Base-by-base conservation (phyloP, 768 basidiomycete genomes). In the Podaxis mareebaensis region DNA sequence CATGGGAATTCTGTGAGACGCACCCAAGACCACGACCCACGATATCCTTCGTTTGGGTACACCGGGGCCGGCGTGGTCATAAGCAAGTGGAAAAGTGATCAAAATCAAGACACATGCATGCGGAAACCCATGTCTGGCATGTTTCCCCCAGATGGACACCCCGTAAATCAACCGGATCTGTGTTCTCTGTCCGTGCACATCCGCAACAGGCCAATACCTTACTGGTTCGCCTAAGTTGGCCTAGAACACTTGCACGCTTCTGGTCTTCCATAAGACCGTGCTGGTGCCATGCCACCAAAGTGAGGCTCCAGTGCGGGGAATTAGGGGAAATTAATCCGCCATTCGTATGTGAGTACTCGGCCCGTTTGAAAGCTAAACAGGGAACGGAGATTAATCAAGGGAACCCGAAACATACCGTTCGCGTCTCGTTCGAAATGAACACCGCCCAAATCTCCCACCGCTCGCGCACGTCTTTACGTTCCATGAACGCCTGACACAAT, bases 361-460 rank as follows among this genome's bases (percentile, higher is more conserved):
- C n/a, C 3, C 17, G n/a, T n/a, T n/a, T 20, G n/a, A 46, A 20
- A 22, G 44, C 8, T 17, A 20, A 46, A 36, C 30, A 60, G 24
- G 39, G 30, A 53, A 38, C 15, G 30, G 28, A 11, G 15, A 22
- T 12, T 26, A 33, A 55, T 24, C 38, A 26, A 48, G n/a, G 12
- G 30, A 33, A 17, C 33, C n/a, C 52, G 46, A 42, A 46, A 72
- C 78, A 70, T 58, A 88, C 88, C 76, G 83, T 85, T 73, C 80
- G 85, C 40, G 71, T 71, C 63, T 70, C 73, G 71, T 91, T 92
- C 8, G 89, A 91, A 65, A 92, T 81, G 77, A 91, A 86, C 38
- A 90, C 77, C 63, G 76, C 80, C 69, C 75, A 84, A 55, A 79
- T 72, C 28, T 85, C 78, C 86, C 88, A 89, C 15, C 58, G 49